Evolutionary conservation across 1,139 yeast species (phyloP).

Genomic region (Yamadazyma songkhlaensis): DNA sequence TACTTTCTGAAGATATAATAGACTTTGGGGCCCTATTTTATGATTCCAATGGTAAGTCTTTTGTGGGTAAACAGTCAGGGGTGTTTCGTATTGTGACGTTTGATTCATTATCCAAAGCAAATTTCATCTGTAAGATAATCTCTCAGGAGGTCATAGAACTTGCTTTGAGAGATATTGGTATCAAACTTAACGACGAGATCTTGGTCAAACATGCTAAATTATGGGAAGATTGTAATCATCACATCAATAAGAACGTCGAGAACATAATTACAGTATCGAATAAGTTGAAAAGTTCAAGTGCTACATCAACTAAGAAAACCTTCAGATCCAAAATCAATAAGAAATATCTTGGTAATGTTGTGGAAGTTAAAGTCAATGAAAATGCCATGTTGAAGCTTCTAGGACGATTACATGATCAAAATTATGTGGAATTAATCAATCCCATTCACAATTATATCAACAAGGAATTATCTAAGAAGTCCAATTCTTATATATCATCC

Average conservation of each 20-base stretch:
- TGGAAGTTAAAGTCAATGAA: constrained; percentile 41
- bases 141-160: constrained; percentile 60
- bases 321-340: constrained; percentile 46
- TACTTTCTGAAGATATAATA: constrained; percentile 45
- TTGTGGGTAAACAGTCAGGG: constrained; percentile 67
- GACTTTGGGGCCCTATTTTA: constrained; percentile 68
- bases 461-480: constrained; percentile 47
- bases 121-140: constrained; percentile 54
- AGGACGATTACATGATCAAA: constrained; percentile 50
- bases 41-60: constrained; percentile 45
- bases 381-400: constrained; percentile 47
- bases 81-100: constrained; percentile 63
- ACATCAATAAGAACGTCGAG: constrained; percentile 42
- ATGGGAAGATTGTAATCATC: constrained; percentile 61
- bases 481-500: constrained; percentile 48
- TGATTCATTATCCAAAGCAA: constrained; percentile 64
- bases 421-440: constrained; percentile 50
- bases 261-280: constrained; percentile 34
- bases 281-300: constrained; percentile 31
- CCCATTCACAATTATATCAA: constrained; percentile 72
- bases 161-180: constrained; percentile 54
- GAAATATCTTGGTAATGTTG: constrained; percentile 42
- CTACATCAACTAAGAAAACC: constrained; percentile 30
- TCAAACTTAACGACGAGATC: constrained; percentile 37
- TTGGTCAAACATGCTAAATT: constrained; percentile 51